Base-by-base conservation (phyloP, 2,329 filamentous ascomycete genomes). In the Epichloe gansuensis region DNA sequence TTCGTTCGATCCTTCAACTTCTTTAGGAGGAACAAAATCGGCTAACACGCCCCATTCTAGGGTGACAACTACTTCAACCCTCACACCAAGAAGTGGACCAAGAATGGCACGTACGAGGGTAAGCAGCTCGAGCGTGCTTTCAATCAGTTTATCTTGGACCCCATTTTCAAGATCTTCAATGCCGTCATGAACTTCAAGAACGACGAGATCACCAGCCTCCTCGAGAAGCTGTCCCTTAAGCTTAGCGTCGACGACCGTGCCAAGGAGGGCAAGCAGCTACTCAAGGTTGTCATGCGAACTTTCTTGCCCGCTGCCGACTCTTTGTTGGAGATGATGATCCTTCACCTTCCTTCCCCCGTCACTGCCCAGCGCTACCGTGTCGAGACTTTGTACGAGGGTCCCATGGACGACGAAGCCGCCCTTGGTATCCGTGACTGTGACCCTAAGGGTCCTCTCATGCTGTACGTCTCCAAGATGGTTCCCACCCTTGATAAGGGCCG, bases 391-490 rank as follows among this genome's bases (percentile, higher is more conserved):
- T 98, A 98, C 79, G 93, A 98, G 81, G 93, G 93, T 81, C 93
- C 93, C 64, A 68, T 77, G 55, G 93, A 98, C 70, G 93, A 98
- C 66, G 85, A 89, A 74, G 84, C 84, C 65, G 90, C 87, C 77
- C 87, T 95, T 71, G 89, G 84, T 82, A 96, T 98, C 82, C 90
- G 90, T 66, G 89, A 97, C 81, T 97, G 93, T 74, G 89, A 98
- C 74, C 81, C 91, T 74, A 95, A 95, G 80, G 93, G 82, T 72
- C 88, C 91, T 67, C 93, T 98, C 75, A 98, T 98, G 93, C 81
- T 97, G 64, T 98, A 98, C 87, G 90, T 98, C 73, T 98, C 93
- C 74, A 98, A 98, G 89, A 98, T 98, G 93, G 93, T 98, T 69
- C 93, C 93, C 67, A 98, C 93, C 64, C 94, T 89, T 66, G 93